These are phyloP conservation scores for Backusella parvicylindrica DNA, from an alignment of 192 early-diverging fungal species.

Conservation along the genomic window DNA sequence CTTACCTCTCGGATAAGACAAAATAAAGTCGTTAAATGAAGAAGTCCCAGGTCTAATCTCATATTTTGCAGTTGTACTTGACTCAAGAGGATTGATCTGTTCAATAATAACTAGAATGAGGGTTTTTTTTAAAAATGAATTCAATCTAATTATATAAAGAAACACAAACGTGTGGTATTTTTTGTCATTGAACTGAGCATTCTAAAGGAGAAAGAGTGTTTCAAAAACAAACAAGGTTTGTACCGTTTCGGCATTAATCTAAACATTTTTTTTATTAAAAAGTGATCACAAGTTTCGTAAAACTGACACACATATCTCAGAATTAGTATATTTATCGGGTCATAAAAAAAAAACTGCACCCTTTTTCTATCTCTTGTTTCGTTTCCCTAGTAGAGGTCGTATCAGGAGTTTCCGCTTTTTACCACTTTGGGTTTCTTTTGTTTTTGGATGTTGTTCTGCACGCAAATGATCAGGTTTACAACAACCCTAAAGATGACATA, in stretches of 20 bases:
- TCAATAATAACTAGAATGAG: conserved; percentile 24
- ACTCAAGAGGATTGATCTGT: conserved; percentile 12
- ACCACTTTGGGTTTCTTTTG: no score
- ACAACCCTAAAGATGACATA: no score
- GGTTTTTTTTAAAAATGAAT: neutral
- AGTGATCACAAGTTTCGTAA: no score
- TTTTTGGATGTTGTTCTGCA: no score
- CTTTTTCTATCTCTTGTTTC: no score
- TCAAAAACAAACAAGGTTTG: neutral
- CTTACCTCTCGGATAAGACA: conserved; percentile 33
- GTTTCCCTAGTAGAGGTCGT: no score
- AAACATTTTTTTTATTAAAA: neutral
- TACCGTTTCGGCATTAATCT: neutral
- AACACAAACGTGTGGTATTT: neutral
- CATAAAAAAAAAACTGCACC: no score
- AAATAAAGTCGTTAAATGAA: conserved; percentile 28
- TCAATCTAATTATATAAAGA: neutral
- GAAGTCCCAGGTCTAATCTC: neutral
- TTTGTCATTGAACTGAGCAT: neutral
- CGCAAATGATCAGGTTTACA: no score
- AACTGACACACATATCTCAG: no score
- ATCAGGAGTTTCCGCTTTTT: no score
- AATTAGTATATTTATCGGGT: no score
- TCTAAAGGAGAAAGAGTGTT: neutral
- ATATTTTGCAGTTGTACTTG: conserved; percentile 11